These are phyloP conservation scores for Trametes sp. DNA, from an alignment of 1,284 basidiomycete genomes.

Conservation along the genomic window DNA sequence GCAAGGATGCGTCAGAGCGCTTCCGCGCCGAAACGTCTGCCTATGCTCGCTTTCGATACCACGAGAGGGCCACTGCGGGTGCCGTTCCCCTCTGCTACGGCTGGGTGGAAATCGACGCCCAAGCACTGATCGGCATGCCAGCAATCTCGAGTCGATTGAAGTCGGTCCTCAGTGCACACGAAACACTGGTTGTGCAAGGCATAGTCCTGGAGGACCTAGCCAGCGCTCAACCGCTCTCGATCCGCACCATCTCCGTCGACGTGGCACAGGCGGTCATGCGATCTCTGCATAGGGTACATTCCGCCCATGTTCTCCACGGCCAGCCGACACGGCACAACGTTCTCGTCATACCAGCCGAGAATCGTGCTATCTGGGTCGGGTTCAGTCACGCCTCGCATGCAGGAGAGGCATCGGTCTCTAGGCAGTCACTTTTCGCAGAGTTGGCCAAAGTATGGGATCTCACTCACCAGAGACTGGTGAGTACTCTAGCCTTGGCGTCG, in stretches of 20 bases:
- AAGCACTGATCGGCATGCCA: no score
- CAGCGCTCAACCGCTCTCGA: background rate
- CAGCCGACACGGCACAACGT: no score
- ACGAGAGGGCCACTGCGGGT: no score
- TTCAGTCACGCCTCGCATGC: background rate
- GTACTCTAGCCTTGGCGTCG: background rate
- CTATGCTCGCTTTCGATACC: no score
- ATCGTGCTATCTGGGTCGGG: background rate
- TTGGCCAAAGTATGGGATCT: background rate
- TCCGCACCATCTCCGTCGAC: background rate
- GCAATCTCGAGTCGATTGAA: no score
- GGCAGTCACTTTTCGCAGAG: background rate
- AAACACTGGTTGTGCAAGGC: no score
- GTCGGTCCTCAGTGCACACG: no score
- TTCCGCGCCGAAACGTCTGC: no score
- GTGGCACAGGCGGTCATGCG: background rate
- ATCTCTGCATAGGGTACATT: background rate
- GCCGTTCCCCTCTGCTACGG: no score
- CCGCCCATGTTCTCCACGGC: background rate
- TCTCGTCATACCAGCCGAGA: background rate
- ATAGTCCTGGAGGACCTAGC: background rate
- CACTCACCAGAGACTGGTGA: background rate
- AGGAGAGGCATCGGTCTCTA: background rate
- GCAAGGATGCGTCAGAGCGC: no score
- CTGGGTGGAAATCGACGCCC: no score